Base-by-base conservation (phyloP, 2,329 filamentous ascomycete genomes). In the Pseudovirgaria hyperparasitica region DNA sequence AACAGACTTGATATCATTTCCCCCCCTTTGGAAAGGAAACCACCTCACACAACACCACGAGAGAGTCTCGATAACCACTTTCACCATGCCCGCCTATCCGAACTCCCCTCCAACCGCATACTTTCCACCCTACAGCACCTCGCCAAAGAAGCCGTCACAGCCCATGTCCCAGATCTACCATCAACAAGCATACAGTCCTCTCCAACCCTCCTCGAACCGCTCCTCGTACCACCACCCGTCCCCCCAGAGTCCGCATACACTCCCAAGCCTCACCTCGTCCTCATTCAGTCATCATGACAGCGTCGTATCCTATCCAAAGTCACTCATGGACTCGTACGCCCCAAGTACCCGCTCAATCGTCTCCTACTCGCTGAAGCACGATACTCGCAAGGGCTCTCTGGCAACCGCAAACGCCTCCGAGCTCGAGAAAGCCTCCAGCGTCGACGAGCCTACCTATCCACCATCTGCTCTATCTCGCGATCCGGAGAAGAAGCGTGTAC, bases 301-400 rank as follows among this genome's bases (percentile, higher is more conserved):
- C 14, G 48, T 55, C 39, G 50, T 55, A 33, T 54, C 51, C 21
- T 41, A 49, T 25, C 48, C 48, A 12, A 48, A 50, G 23, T 33
- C 30, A 21, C 49, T 48, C 22, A 48, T 48, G 31, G 28, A 36
- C 15, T 45, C 43, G 9, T 43, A 41, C 17, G 41, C 47, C 39
- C 46, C 49, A 39, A 54, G 50, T 40, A 45, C 44, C 23, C 29
- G 32, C 40, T 47, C 45, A 41, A 47, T 46, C 43, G 39, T 47
- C 38, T 43, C 43, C 17, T 46, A n/a, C n/a, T n/a, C n/a, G n/a
- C n/a, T n/a, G n/a, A n/a, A n/a, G n/a, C n/a, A 16, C 22, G 27
- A 28, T 33, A 25, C 25, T 19, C 23, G 20, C 10, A 25, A 21
- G 12, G 16, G 22, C n/a, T 41, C 22, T 35, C 31, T 15, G 33